Percentiles rank a stretch among this genome's conserved stretches.
phyloP scores from a whole-genome alignment of 179 eudicot species.

The Silene coronaria region DNA sequence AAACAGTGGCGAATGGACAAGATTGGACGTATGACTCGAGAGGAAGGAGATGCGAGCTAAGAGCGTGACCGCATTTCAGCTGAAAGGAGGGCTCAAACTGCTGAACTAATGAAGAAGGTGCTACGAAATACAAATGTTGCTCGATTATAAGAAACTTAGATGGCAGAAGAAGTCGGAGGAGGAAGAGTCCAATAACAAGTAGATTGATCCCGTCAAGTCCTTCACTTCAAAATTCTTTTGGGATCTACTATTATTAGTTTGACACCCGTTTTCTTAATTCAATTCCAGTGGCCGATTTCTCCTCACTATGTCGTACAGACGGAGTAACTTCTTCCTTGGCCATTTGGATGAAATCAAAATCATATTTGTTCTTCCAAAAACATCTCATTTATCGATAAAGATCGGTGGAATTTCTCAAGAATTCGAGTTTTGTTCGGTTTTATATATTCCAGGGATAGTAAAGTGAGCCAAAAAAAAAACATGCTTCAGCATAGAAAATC shows the following conservation, averaged over 20 bases:
- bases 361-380: no score
- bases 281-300: no score
- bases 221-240: not conserved
- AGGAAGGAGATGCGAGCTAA: slow-evolving; percentile 74
- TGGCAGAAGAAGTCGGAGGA: slow-evolving; percentile 90
- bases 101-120: slow-evolving; percentile 75
- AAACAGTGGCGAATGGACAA: slow-evolving; percentile 52
- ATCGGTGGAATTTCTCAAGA: no score
- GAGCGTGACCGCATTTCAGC: slow-evolving; percentile 67
- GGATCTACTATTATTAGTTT: not conserved
- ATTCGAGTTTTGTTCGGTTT: no score
- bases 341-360: no score
- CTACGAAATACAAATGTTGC: slow-evolving; percentile 78
- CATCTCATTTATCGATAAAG: no score
- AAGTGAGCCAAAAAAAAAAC: not conserved
- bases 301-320: no score
- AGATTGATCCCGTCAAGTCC: not conserved
- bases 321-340: no score
- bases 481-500: not conserved
- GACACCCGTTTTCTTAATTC: not conserved
- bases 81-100: slow-evolving; percentile 68
- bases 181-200: slow-evolving; percentile 36
- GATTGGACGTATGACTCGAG: slow-evolving; percentile 86
- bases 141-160: slow-evolving; percentile 70
- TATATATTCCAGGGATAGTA: no score